Evolutionary conservation across 306 rosid genomes (phyloP).

Genomic region (Fragaria ananassa): DNA sequence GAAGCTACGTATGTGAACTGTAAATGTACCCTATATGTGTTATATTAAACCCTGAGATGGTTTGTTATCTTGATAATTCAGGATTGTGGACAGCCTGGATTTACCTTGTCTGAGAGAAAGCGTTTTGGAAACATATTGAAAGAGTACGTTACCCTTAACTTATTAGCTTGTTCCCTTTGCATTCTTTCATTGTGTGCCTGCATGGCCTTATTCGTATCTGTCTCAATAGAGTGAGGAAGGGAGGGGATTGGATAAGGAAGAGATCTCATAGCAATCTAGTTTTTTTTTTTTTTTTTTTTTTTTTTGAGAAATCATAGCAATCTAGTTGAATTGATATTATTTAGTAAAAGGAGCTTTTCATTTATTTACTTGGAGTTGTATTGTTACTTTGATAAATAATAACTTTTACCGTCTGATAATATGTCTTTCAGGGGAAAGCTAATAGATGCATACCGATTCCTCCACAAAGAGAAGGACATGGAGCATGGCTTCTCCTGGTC

Average conservation of each 20-base stretch:
- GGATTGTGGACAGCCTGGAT: slow-evolving; percentile 98
- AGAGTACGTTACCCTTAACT: slow-evolving; percentile 51
- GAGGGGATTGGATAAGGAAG: neutral
- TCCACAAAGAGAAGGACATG: slow-evolving; percentile 82
- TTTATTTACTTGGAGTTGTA: neutral
- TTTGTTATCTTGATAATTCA: slow-evolving; percentile 39
- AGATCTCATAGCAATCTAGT: neutral
- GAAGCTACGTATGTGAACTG: neutral
- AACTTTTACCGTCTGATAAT: slow-evolving; percentile 2
- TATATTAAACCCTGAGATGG: slow-evolving; percentile 2
- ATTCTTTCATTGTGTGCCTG: neutral
- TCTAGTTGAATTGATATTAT: neutral
- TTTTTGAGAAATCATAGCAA: too few relatives aligned
- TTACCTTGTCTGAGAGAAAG: slow-evolving; percentile 81
- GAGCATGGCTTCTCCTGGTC: slow-evolving; percentile 95
- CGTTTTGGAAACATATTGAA: slow-evolving; percentile 75
- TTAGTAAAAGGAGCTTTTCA: too few relatives aligned
- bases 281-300: too few relatives aligned
- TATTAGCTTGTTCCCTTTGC: neutral
- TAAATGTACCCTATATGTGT: neutral
- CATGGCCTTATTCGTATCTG: neutral
- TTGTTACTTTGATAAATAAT: neutral
- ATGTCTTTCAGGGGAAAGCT: slow-evolving; percentile 69
- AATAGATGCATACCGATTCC: slow-evolving; percentile 83
- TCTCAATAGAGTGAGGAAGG: neutral